These are phyloP conservation scores for Gypsophila paniculata DNA, from an alignment of 179 eudicot species.

Conservation along the genomic window DNA sequence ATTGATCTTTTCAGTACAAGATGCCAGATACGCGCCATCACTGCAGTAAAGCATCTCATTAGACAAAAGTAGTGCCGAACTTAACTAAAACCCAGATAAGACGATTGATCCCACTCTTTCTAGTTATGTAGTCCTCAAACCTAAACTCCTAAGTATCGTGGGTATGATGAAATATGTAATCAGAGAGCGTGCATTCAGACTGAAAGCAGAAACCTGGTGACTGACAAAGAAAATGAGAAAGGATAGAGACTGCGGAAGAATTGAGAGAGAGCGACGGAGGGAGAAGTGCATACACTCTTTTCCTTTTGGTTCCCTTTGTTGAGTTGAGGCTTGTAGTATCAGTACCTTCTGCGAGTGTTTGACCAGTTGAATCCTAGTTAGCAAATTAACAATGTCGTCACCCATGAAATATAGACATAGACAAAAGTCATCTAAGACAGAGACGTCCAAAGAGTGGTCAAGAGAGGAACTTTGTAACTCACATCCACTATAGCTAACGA, in stretches of 20 bases:
- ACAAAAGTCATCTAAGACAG: not conserved
- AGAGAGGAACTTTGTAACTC: conserved; percentile 26
- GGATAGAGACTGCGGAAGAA: not conserved
- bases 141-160: not conserved
- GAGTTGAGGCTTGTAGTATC: conserved; percentile 6
- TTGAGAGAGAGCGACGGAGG: not conserved
- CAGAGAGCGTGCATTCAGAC: not conserved
- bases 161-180: not conserved
- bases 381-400: conserved; percentile 11
- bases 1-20: conserved; percentile 16
- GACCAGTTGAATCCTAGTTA: conserved; percentile 31
- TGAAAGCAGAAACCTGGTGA: not conserved
- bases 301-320: conserved; percentile 27
- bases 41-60: conserved; percentile 27
- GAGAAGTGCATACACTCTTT: conserved; percentile 29
- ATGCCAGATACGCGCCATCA: conserved; percentile 16
- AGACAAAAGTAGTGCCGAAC: conserved; percentile 9
- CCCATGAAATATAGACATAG: not conserved
- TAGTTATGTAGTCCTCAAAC: not conserved
- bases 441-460: conserved; percentile 6
- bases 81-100: not conserved
- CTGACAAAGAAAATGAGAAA: not conserved
- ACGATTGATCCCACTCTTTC: conserved; percentile 1
- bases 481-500: conserved; percentile 31
- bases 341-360: conserved; percentile 13